Base-by-base conservation (phyloP, 2,329 filamentous ascomycete genomes). In the Didymellaceae sp. region DNA sequence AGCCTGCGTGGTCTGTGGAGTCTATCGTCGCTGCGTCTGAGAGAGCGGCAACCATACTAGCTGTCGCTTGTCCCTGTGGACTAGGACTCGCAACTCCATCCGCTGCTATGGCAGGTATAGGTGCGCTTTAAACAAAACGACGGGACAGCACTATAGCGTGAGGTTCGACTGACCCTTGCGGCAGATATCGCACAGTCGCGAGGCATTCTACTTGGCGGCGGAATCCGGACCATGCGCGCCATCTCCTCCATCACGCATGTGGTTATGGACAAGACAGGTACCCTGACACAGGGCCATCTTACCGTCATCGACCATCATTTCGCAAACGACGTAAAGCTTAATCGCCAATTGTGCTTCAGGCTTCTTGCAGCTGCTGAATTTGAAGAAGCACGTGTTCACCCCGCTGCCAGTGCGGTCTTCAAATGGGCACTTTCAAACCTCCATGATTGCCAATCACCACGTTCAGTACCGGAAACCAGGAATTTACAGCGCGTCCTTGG, bases 251-350 rank as follows among this genome's bases (percentile, higher is more conserved):
- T 44, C 7, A 58, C 52, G 16, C 51, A 61, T 21, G 16, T 56
- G 6, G 49, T 61, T 10, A 53, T 61, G 51, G 54, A 61, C 18
- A 61, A 59, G 34, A 59, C 56, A 1, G 56, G 58, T 1, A 61
- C 58, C 1, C 25, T 61, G 30, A 59, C 55, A 13, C 33, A 44
- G 24, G 58, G 58, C 1, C 25, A 5, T 2, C 34, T 59, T 16
- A 39, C 32, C 10, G 58, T 58, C 8, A 14, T 40, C 17, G 20
- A 22, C 5, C 26, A 38, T 18, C 26, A 40, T 25, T 52, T 52
- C 22, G 37, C 28, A 9, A 17, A 42, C 10, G 33, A 16, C 3
- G 14, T 40, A n/a, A 46, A 20, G 9, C 16, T 51, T n/a, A 35
- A 48, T 6, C 28, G 28, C 14, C 30, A 42, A 6, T 1, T 46